Evolutionary conservation across 1,139 yeast genomes (phyloP).

Genomic region (Nakaseomyces glabratus): DNA sequence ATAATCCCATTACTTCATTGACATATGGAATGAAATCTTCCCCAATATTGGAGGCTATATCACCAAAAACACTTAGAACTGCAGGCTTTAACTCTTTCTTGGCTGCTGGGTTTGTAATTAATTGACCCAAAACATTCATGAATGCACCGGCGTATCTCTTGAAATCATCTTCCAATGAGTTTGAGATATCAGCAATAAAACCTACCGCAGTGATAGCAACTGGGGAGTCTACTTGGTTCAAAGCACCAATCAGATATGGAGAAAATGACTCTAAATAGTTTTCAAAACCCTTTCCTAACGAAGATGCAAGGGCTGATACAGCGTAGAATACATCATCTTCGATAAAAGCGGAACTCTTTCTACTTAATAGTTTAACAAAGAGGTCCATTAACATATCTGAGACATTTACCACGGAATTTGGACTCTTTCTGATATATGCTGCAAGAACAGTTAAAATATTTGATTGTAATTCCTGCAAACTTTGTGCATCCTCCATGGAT

Average conservation of each 20-base stretch:
- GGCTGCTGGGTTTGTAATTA: slow-evolving; percentile 55
- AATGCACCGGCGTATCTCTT: slow-evolving; percentile 68
- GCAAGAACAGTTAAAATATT: slow-evolving; percentile 82
- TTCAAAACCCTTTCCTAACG: slow-evolving; percentile 60
- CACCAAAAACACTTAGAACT: slow-evolving; percentile 92
- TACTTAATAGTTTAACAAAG: slow-evolving; percentile 59
- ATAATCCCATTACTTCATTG: slow-evolving; percentile 62
- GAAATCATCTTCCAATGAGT: slow-evolving; percentile 69
- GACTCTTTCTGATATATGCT: slow-evolving; percentile 77
- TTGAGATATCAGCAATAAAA: slow-evolving; percentile 93
- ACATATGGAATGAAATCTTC: slow-evolving; percentile 64
- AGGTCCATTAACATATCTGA: slow-evolving; percentile 80
- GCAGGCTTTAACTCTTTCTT: slow-evolving; percentile 79
- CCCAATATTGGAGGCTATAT: slow-evolving; percentile 85
- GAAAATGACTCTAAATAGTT: slow-evolving; percentile 73
- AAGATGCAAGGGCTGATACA: slow-evolving; percentile 78
- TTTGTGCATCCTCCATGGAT: slow-evolving; percentile 60
- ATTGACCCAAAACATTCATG: slow-evolving; percentile 72
- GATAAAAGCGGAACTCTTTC: slow-evolving; percentile 61
- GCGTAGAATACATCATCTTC: slow-evolving; percentile 94
- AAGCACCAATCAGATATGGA: slow-evolving; percentile 71
- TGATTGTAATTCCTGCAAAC: slow-evolving; percentile 81
- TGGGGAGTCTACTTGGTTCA: slow-evolving; percentile 74
- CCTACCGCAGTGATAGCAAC: slow-evolving; percentile 88
- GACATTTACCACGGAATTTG: slow-evolving; percentile 53